Conservation (phyloP, 2,329 filamentous ascomycete genomes). For the Aspergillus terreus region DNA sequence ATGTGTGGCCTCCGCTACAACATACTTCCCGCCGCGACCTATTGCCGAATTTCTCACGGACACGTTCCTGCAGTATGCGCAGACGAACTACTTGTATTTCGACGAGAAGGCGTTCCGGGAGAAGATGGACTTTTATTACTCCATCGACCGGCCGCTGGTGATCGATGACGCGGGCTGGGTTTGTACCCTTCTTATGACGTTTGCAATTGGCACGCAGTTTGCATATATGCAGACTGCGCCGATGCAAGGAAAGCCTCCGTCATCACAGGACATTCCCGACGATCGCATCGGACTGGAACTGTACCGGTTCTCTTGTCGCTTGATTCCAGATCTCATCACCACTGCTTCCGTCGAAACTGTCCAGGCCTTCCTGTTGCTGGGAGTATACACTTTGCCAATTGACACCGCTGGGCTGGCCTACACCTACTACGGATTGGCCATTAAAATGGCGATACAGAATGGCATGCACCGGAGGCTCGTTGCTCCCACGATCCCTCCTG, state of each 20-base stretch:
- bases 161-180: slow-evolving; percentile 28
- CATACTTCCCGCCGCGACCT: slow-evolving; percentile 28
- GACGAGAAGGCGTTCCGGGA: slow-evolving; percentile 26
- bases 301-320: slow-evolving; percentile 49
- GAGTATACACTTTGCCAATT: slow-evolving; percentile 41
- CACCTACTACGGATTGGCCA: slow-evolving; percentile 49
- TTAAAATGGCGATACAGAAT: slow-evolving; percentile 54
- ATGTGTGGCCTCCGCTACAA: slow-evolving; percentile 21
- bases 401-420: slow-evolving; percentile 52
- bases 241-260: slow-evolving; percentile 2
- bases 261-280: slow-evolving; percentile 29
- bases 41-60: slow-evolving; percentile 30
- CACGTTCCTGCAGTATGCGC: slow-evolving; percentile 31
- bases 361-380: slow-evolving; percentile 43
- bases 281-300: slow-evolving; percentile 50
- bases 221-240: slow-evolving; percentile 28
- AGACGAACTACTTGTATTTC: slow-evolving; percentile 34
- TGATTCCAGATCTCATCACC: slow-evolving; percentile 53
- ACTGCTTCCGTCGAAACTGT: slow-evolving; percentile 52
- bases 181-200: slow-evolving; percentile 31
- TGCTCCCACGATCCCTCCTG: slow-evolving; percentile 38
- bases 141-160: slow-evolving; percentile 13
- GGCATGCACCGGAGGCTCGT: slow-evolving; percentile 52
- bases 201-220: slow-evolving; percentile 36
- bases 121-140: slow-evolving; percentile 28